These are phyloP conservation scores for Porphyrellus cyaneotinctus DNA, from an alignment of 768 basidiomycete genomes.

Conservation along the genomic window DNA sequence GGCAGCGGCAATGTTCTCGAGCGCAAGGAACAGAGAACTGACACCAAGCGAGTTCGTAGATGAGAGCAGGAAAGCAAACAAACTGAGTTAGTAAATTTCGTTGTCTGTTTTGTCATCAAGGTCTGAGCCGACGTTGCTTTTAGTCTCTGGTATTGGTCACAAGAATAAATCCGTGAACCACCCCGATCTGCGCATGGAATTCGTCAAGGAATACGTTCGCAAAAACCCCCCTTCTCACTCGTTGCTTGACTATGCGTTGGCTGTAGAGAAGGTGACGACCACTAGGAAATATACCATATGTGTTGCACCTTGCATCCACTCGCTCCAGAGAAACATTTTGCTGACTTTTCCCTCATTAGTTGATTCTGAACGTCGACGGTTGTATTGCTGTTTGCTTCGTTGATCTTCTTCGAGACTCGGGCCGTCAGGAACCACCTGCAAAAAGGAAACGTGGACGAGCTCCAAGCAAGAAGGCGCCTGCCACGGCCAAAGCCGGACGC, in stretches of 20 bases:
- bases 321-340: not conserved
- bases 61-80: constrained; percentile 87
- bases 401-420: constrained; percentile 85
- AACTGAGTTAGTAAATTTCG: constrained; percentile 66
- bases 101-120: not conserved
- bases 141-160: constrained; percentile 97
- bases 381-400: constrained; percentile 96
- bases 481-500: too few species aligned
- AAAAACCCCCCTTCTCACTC: constrained; percentile 96
- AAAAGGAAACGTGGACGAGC: too few species aligned
- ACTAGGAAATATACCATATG: constrained; percentile 93
- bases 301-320: not conserved
- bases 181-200: constrained; percentile 88
- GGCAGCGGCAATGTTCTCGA: constrained; percentile 93
- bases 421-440: too few species aligned
- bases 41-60: constrained; percentile 99
- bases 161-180: constrained; percentile 99
- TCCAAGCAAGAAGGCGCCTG: too few species aligned
- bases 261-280: constrained; percentile 96
- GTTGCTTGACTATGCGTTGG: constrained; percentile 90
- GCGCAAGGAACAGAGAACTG: constrained; percentile 83
- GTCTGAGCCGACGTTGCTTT: constrained; percentile 19
- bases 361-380: constrained; percentile 95
- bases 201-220: constrained; percentile 91
- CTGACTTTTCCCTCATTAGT: constrained; percentile 35